These are phyloP conservation scores for Glycyrrhiza uralensis DNA, from an alignment of 306 rosid genomes.

Conservation along the genomic window DNA sequence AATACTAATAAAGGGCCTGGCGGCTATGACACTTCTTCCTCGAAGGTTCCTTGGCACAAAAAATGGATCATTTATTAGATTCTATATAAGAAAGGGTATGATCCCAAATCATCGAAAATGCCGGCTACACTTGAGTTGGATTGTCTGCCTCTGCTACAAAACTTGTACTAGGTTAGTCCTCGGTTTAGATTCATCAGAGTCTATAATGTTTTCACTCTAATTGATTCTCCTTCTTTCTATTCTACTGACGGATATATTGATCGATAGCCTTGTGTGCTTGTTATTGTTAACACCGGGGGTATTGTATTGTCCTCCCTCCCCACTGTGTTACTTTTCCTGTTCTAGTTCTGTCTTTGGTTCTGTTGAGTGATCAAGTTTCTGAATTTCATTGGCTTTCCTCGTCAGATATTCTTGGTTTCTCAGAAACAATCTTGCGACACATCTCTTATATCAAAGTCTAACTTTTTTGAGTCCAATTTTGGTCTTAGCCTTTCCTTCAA, in stretches of 20 bases:
- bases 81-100: neutral
- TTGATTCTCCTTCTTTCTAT: neutral
- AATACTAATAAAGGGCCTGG: conserved; percentile 8
- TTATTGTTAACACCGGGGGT: too few species aligned
- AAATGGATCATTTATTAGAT: neutral
- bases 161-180: neutral
- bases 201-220: neutral
- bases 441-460: neutral
- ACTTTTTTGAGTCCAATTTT: neutral
- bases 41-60: conserved; percentile 12
- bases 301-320: too few species aligned
- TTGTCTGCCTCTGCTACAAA: neutral
- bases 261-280: too few species aligned
- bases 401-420: neutral
- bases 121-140: neutral
- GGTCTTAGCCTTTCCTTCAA: conserved; percentile 7
- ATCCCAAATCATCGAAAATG: neutral
- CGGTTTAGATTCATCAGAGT: neutral
- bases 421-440: neutral
- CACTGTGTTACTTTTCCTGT: too few species aligned
- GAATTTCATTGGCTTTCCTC: neutral
- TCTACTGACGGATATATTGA: neutral
- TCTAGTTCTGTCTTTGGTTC: conserved; percentile 4
- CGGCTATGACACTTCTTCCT: conserved; percentile 31
- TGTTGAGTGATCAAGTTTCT: neutral